phyloP scores from a whole-genome alignment of 139 green algal species.

The Closterium sp. region DNA sequence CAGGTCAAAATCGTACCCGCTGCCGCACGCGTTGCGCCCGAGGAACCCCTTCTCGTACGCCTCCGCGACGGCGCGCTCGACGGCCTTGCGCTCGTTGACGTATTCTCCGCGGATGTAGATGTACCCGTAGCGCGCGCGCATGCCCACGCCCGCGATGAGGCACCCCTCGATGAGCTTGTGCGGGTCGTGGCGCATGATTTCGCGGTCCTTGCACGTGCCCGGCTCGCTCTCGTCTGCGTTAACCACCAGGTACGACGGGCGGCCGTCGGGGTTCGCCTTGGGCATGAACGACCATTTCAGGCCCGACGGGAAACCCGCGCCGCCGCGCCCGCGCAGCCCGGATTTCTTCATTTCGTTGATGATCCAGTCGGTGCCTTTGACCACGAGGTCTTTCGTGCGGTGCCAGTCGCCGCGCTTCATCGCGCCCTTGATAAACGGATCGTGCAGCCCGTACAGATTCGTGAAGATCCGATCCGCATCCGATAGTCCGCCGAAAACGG shows the following conservation, averaged over 20 bases:
- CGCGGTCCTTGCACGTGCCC: conserved; percentile 89
- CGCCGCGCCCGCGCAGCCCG: conserved; percentile 89
- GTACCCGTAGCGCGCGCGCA: conserved; percentile 87
- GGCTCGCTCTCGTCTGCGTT: conserved; percentile 97
- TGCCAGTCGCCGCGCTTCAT: conserved; percentile 80
- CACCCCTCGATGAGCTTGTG: conserved; percentile 90
- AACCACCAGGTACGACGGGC: conserved; percentile 92
- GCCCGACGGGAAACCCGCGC: conserved; percentile 92
- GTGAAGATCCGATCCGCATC: conserved; percentile 97
- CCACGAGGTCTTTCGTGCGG: conserved; percentile 76
- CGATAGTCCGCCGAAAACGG: conserved; percentile 69
- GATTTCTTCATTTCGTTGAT: conserved; percentile 95
- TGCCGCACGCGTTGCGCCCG: conserved; percentile 93
- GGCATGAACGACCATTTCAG: conserved; percentile 98
- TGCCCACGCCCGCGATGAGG: conserved; percentile 85
- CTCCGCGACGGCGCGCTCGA: conserved; percentile 50
- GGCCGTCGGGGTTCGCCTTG: conserved; percentile 84
- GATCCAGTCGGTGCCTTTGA: conserved; percentile 93
- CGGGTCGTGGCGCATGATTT: conserved; percentile 55
- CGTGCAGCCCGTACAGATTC: conserved; percentile 92
- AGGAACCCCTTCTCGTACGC: conserved; percentile 57
- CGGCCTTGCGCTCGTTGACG: conserved; percentile 82
- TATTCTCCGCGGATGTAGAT: conserved; percentile 98
- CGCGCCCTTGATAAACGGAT: conserved; percentile 85
- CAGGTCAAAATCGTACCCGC: conserved; percentile 90